Evolutionary conservation across 1,139 yeast species (phyloP).

Genomic region (Pichia sp.): DNA sequence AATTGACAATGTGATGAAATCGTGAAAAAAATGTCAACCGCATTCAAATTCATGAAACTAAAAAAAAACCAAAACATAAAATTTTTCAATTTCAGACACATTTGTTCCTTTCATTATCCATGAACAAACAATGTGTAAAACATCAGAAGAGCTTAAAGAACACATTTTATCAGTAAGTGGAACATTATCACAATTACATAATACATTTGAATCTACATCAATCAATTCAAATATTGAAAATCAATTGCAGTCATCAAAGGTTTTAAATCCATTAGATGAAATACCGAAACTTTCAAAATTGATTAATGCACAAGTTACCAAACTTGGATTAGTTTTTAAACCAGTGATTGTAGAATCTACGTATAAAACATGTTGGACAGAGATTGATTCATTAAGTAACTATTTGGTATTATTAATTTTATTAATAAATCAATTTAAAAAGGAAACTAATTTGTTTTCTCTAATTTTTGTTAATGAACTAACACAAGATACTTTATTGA

Average conservation of each 20-base stretch:
- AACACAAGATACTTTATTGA: constrained; percentile 18
- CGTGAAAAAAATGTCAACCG: background rate
- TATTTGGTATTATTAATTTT: constrained; percentile 41
- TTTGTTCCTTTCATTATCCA: background rate
- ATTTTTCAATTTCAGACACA: background rate
- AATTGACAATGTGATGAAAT: background rate
- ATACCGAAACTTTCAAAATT: constrained; percentile 51
- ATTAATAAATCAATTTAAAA: constrained; percentile 39
- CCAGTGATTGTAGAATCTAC: constrained; percentile 43
- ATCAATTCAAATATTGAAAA: background rate
- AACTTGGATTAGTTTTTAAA: constrained; percentile 68
- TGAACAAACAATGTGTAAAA: background rate
- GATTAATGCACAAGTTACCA: constrained; percentile 73
- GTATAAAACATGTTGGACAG: constrained; percentile 44
- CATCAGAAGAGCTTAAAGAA: constrained; percentile 1
- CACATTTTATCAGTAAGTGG: constrained; percentile 1
- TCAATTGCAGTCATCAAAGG: constrained; percentile 30
- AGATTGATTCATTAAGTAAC: constrained; percentile 46
- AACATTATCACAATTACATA: constrained; percentile 1
- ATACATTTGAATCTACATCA: background rate
- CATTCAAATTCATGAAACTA: background rate
- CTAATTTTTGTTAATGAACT: constrained; percentile 38
- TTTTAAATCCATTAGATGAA: constrained; percentile 47
- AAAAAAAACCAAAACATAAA: background rate
- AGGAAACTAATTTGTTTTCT: constrained; percentile 32